phyloP scores from a whole-genome alignment of 192 early-diverging fungal genomes.

The Coemansia sp. region DNA sequence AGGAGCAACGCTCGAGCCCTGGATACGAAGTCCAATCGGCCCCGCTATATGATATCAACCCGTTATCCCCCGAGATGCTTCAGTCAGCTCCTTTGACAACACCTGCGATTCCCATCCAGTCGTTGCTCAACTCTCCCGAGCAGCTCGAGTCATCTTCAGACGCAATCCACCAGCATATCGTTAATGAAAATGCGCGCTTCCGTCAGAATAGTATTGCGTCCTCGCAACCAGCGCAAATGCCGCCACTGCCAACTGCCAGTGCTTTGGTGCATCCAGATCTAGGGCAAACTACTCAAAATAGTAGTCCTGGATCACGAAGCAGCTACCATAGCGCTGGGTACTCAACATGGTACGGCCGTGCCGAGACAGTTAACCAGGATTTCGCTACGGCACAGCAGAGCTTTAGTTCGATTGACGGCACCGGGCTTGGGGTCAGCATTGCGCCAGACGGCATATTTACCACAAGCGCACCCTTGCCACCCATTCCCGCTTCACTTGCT shows the following conservation, averaged over 20 bases:
- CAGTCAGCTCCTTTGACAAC: slow-evolving; percentile 1
- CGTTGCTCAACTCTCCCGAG: slow-evolving; percentile 40
- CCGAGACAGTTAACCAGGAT: slow-evolving; percentile 42
- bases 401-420: slow-evolving; percentile 41
- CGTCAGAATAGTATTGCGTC: slow-evolving; percentile 34
- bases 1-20: slow-evolving; percentile 27
- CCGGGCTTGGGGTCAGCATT: slow-evolving; percentile 12
- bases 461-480: slow-evolving; percentile 1
- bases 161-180: slow-evolving; percentile 40
- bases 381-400: slow-evolving; percentile 51
- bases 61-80: slow-evolving; percentile 2
- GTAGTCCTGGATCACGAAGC: slow-evolving; percentile 42
- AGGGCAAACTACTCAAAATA: slow-evolving; percentile 12
- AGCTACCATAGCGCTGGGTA: slow-evolving; percentile 52
- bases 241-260: slow-evolving; percentile 6
- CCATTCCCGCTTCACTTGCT: slow-evolving; percentile 6
- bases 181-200: slow-evolving; percentile 47
- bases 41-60: slow-evolving; percentile 9
- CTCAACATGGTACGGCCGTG: slow-evolving; percentile 41
- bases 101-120: slow-evolving; percentile 41
- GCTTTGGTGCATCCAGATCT: neutral
- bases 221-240: slow-evolving; percentile 9
- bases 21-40: slow-evolving; percentile 4
- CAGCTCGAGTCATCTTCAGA: slow-evolving; percentile 9
- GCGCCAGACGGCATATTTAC: neutral